phyloP scores from a whole-genome alignment of 148 eudicot genomes.

The Rhododendron ovatum region DNA sequence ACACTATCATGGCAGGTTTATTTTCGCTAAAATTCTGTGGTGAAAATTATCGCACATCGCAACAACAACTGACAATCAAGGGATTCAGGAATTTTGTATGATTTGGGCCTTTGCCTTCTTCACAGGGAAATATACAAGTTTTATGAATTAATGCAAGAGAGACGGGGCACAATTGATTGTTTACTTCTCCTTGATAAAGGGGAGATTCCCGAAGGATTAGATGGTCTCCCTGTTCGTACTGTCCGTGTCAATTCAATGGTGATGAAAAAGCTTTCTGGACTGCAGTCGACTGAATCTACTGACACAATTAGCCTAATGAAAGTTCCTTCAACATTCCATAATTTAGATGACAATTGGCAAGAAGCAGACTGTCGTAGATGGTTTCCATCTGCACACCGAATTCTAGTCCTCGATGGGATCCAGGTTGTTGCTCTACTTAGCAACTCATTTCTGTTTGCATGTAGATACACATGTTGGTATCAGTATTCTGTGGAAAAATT shows the following conservation, averaged over 20 bases:
- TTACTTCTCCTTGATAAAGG: constrained; percentile 64
- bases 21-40: background rate
- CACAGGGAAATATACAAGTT: constrained; percentile 73
- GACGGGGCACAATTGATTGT: constrained; percentile 38
- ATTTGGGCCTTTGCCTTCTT: constrained; percentile 3
- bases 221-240: constrained; percentile 30
- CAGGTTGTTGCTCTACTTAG: constrained; percentile 47
- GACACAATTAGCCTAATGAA: constrained; percentile 72
- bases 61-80: too few species aligned
- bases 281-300: constrained; percentile 76
- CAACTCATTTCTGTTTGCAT: background rate
- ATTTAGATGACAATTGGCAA: constrained; percentile 31
- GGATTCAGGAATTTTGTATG: background rate
- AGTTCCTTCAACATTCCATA: constrained; percentile 53
- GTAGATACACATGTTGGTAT: background rate
- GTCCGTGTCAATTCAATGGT: constrained; percentile 61
- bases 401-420: constrained; percentile 88
- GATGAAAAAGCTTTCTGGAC: constrained; percentile 80
- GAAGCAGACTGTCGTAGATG: constrained; percentile 38
- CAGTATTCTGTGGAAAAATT: background rate
- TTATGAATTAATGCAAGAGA: constrained; percentile 28
- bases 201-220: constrained; percentile 47
- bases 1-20: background rate
- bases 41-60: background rate
- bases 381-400: constrained; percentile 58